Evolutionary conservation across 2,329 filamentous ascomycete genomes (phyloP).

Genomic region (Clonostachys chloroleuca): DNA sequence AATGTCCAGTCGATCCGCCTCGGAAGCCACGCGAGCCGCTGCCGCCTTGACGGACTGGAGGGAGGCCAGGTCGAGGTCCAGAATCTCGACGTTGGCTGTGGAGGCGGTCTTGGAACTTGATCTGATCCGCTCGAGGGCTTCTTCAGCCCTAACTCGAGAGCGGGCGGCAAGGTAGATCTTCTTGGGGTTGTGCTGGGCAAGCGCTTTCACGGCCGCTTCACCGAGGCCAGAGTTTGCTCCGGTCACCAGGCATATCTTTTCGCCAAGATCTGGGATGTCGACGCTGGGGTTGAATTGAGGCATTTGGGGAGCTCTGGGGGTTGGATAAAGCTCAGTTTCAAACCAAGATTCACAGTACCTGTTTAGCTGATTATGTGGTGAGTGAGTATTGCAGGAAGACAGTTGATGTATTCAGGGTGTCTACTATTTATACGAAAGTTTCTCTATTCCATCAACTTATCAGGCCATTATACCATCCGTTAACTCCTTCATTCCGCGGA

Average conservation of each 20-base stretch:
- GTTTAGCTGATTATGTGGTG: too few species aligned
- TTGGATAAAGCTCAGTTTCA: too few species aligned
- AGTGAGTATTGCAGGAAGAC: too few species aligned
- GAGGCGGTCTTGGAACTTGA: slow-evolving; percentile 23
- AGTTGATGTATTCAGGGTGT: too few species aligned
- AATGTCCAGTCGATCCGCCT: slow-evolving; percentile 28
- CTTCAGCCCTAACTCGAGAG: slow-evolving; percentile 38
- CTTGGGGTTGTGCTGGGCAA: slow-evolving; percentile 3
- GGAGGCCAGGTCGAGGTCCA: slow-evolving; percentile 39
- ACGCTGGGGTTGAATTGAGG: not conserved
- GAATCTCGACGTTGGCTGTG: slow-evolving; percentile 2
- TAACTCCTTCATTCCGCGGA: too few species aligned
- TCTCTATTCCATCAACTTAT: too few species aligned
- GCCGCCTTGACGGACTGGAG: slow-evolving; percentile 32
- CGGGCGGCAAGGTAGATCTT: slow-evolving; percentile 17
- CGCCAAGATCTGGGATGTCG: slow-evolving; percentile 61
- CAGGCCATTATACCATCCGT: too few species aligned
- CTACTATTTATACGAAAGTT: too few species aligned
- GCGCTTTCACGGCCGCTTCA: slow-evolving; percentile 26
- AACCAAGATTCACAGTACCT: too few species aligned
- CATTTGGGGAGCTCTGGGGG: too few species aligned
- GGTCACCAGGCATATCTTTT: slow-evolving; percentile 74
- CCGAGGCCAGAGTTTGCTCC: slow-evolving; percentile 80
- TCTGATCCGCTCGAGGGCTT: slow-evolving; percentile 31
- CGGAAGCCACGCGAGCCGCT: slow-evolving; percentile 23